Conservation (phyloP, 768 basidiomycete species). For the Mycena epipterygia region DNA sequence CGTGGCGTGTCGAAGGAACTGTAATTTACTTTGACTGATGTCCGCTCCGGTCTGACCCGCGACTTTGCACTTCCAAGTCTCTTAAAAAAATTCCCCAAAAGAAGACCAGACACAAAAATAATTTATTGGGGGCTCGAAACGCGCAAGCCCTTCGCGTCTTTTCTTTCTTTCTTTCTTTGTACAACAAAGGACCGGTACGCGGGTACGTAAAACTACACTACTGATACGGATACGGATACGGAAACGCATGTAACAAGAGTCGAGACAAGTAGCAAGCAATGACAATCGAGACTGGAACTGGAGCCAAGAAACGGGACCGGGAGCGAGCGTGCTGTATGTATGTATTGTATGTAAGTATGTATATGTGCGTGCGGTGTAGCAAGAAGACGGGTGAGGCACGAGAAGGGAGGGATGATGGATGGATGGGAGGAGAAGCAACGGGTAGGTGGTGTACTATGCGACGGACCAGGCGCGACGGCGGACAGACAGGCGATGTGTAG, state of each 20-base stretch:
- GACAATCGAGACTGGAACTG: constrained; percentile 13
- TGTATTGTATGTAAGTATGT: constrained; percentile 10
- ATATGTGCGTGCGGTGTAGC: neutral
- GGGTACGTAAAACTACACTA: too few relatives aligned
- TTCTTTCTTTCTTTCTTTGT: too few relatives aligned
- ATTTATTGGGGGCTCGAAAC: constrained; percentile 34
- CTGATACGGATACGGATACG: neutral
- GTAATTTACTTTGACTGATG: too few relatives aligned
- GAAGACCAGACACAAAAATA: constrained; percentile 17
- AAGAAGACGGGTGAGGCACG: neutral
- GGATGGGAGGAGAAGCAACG: neutral
- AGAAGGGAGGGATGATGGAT: neutral
- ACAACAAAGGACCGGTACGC: constrained; percentile 23
- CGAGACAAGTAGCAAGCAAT: too few relatives aligned
- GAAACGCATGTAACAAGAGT: too few relatives aligned
- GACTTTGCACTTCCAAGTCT: too few relatives aligned
- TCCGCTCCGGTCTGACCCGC: too few relatives aligned
- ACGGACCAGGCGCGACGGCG: constrained; percentile 11
- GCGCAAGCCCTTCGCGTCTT: constrained; percentile 41
- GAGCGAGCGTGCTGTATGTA: constrained; percentile 14
- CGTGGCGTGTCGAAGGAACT: too few relatives aligned
- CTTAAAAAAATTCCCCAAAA: too few relatives aligned
- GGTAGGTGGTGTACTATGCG: constrained; percentile 13
- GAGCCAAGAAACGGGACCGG: constrained; percentile 11
- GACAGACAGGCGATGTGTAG: constrained; percentile 30